phyloP scores from a whole-genome alignment of 1,139 yeast genomes.

The Wickerhamomyces sp. region DNA sequence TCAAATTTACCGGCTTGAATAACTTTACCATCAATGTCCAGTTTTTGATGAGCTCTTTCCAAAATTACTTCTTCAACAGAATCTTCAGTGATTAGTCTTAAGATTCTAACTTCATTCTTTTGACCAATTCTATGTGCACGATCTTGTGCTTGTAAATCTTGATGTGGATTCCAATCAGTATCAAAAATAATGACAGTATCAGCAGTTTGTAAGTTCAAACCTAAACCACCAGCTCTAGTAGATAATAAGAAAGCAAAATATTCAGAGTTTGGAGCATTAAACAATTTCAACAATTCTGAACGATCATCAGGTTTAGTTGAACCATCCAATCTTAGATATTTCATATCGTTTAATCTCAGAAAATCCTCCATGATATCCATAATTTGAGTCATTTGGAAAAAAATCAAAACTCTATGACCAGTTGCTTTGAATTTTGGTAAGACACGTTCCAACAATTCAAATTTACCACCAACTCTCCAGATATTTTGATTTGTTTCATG shows the following conservation, averaged over 20 bases:
- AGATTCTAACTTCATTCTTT: slow-evolving; percentile 77
- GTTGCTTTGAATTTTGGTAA: slow-evolving; percentile 71
- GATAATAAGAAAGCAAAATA: slow-evolving; percentile 75
- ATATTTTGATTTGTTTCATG: slow-evolving; percentile 64
- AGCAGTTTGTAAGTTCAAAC: slow-evolving; percentile 81
- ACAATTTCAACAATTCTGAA: slow-evolving; percentile 59
- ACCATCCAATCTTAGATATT: slow-evolving; percentile 78
- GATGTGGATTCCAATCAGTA: slow-evolving; percentile 92
- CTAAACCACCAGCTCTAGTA: slow-evolving; percentile 89
- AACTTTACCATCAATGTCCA: slow-evolving; percentile 84
- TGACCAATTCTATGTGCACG: slow-evolving; percentile 91
- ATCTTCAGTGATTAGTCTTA: slow-evolving; percentile 74
- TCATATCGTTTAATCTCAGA: slow-evolving; percentile 56
- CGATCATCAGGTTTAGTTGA: slow-evolving; percentile 82
- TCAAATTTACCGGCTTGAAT: slow-evolving; percentile 88
- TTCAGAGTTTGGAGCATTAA: slow-evolving; percentile 70
- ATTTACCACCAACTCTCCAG: slow-evolving; percentile 77
- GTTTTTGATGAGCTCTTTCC: slow-evolving; percentile 77
- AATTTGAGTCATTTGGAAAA: slow-evolving; percentile 85
- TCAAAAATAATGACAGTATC: slow-evolving; percentile 86
- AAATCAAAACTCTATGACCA: slow-evolving; percentile 76
- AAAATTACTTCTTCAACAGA: slow-evolving; percentile 81
- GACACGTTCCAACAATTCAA: slow-evolving; percentile 69
- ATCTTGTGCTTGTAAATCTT: slow-evolving; percentile 88
- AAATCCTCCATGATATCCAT: slow-evolving; percentile 91